Conservation (phyloP, 352 stramenopile genomes). For the Pythium dissotocum region DNA sequence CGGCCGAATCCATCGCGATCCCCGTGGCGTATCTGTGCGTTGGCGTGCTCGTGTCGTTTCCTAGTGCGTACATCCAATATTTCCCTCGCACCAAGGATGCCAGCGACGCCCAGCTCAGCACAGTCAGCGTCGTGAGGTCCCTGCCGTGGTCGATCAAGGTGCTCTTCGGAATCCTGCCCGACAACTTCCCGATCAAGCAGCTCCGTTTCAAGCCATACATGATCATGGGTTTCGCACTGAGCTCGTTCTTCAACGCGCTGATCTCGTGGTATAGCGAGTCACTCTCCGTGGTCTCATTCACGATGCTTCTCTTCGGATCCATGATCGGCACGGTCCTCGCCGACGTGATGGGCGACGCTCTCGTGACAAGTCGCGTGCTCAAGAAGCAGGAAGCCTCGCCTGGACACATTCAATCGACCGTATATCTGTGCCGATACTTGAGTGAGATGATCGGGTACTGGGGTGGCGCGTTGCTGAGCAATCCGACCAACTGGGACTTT, state of each 20-base stretch:
- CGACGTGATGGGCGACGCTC: slow-evolving; percentile 80
- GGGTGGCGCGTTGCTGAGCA: slow-evolving; percentile 60
- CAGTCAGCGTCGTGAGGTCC: slow-evolving; percentile 59
- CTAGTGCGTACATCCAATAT: slow-evolving; percentile 73
- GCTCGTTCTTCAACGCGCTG: slow-evolving; percentile 58
- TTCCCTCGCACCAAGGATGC: slow-evolving; percentile 64
- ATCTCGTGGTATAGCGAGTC: slow-evolving; percentile 39
- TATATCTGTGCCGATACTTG: slow-evolving; percentile 78
- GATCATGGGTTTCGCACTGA: slow-evolving; percentile 56
- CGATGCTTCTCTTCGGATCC: slow-evolving; percentile 61
- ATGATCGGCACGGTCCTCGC: slow-evolving; percentile 81
- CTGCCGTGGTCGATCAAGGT: slow-evolving; percentile 85
- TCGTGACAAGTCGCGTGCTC: slow-evolving; percentile 67
- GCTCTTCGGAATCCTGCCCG: slow-evolving; percentile 68
- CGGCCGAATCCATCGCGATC: slow-evolving; percentile 54
- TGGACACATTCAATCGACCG: slow-evolving; percentile 57
- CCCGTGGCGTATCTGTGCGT: slow-evolving; percentile 81
- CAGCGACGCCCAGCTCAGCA: slow-evolving; percentile 72
- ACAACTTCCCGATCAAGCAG: slow-evolving; percentile 54
- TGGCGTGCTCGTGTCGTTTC: slow-evolving; percentile 65
- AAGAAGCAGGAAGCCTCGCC: slow-evolving; percentile 36
- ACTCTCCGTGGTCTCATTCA: slow-evolving; percentile 62
- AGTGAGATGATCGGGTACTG: slow-evolving; percentile 83
- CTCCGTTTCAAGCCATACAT: slow-evolving; percentile 81
- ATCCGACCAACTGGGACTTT: slow-evolving; percentile 51